phyloP scores from a whole-genome alignment of 495 filamentous ascomycete genomes.

The Rhypophila decipiens region DNA sequence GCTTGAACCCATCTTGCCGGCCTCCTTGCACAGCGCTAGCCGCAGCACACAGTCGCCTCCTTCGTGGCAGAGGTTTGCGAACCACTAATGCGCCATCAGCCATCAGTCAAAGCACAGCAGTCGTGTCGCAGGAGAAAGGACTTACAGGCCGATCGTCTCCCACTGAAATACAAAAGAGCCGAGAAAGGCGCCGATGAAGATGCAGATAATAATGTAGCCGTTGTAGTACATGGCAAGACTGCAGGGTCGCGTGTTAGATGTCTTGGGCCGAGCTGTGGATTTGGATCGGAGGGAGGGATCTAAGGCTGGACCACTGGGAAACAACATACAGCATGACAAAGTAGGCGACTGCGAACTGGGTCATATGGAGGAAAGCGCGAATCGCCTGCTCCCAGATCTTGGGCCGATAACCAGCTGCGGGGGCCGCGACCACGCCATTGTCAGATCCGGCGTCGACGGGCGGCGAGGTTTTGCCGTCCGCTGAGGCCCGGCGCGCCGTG shows the following conservation, averaged over 20 bases:
- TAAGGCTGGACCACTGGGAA: too few relatives aligned
- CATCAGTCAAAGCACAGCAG: neutral
- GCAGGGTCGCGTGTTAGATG: too few relatives aligned
- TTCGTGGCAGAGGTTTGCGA: slow-evolving; percentile 3
- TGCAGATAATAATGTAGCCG: slow-evolving; percentile 59
- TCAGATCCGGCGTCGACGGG: neutral
- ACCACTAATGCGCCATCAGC: neutral
- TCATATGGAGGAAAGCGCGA: slow-evolving; percentile 55
- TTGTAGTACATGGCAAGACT: slow-evolving; percentile 59
- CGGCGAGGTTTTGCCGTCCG: neutral
- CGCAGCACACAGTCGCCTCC: slow-evolving; percentile 15
- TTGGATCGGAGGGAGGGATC: too few relatives aligned
- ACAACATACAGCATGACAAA: slow-evolving; percentile 55
- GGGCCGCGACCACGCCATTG: too few relatives aligned
- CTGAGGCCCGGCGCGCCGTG: too few relatives aligned
- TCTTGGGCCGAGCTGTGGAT: too few relatives aligned
- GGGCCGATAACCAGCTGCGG: too few relatives aligned
- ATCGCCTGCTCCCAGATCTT: slow-evolving; percentile 49
- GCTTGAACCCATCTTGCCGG: too few relatives aligned
- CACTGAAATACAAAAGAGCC: slow-evolving; percentile 57
- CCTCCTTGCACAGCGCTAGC: too few relatives aligned
- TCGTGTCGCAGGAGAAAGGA: neutral
- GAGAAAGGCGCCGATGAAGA: slow-evolving; percentile 58
- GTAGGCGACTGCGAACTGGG: slow-evolving; percentile 65
- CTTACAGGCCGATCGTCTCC: slow-evolving; percentile 34